Percentiles rank a stretch among this genome's conserved stretches.
phyloP scores from a whole-genome alignment of 2,329 filamentous ascomycete genomes.

The Rutstroemia sydowiana region DNA sequence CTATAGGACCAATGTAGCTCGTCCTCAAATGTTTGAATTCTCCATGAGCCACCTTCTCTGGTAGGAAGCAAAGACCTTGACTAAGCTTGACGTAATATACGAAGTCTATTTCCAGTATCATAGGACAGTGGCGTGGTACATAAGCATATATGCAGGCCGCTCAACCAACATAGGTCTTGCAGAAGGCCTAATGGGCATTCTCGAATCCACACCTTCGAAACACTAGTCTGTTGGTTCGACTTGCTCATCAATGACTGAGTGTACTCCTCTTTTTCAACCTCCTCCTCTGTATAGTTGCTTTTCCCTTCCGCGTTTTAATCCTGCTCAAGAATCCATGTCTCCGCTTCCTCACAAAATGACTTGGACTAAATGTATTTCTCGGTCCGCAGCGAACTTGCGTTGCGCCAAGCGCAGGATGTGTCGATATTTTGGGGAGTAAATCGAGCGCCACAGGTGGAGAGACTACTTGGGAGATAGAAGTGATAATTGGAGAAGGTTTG shows the following conservation, averaged over 20 bases:
- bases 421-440: conserved; percentile 27
- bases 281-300: conserved; percentile 26
- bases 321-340: conserved; percentile 32
- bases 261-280: conserved; percentile 29
- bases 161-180: not conserved
- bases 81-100: too few species aligned
- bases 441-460: conserved; percentile 16
- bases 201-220: not conserved
- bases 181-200: not conserved
- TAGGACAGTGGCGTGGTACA: too few species aligned
- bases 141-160: too few species aligned
- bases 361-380: conserved; percentile 29
- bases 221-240: not conserved
- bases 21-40: too few species aligned
- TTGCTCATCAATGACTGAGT: conserved; percentile 27
- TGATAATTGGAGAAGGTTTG: conserved; percentile 6
- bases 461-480: not conserved
- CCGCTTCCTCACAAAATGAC: conserved; percentile 32
- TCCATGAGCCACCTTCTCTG: too few species aligned
- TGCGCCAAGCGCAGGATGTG: conserved; percentile 25
- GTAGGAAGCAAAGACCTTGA: too few species aligned
- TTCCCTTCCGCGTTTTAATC: conserved; percentile 28
- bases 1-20: too few species aligned
- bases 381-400: conserved; percentile 30
- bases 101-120: too few species aligned